Evolutionary conservation across 169 alveolate genomes (phyloP), one percentile per base, ranked within the genome.

Genomic region (Plasmodium cynomolgi): DNA sequence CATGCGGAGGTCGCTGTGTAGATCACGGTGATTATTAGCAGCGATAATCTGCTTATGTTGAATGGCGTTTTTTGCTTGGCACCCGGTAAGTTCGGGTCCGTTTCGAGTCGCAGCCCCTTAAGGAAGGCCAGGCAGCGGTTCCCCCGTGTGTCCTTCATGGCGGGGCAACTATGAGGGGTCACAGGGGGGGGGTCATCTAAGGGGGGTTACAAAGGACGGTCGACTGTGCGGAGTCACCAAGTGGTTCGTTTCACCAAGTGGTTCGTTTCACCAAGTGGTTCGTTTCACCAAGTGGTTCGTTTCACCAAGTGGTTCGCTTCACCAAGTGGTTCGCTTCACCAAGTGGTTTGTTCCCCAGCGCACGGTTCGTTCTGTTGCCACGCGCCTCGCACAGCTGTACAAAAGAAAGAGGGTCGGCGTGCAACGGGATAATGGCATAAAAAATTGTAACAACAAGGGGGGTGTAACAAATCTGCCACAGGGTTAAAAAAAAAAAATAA

Each of bases 61-160:
- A 88, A 88, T 88, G 94, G 94, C 6, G 90, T 88, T 71, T 88
- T 80, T 47, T 88, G 94, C 50, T 68, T 79, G 3, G 94, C 94
- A 15, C 94, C 94, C 11, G 94, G 94, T 41, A 88, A 39, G 6
- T 88, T 39, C 7, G 94, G 94, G 72, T 88, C 83, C 2, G 91
- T 34, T 31, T 88, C 77, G 3, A 88, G 33, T 77, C 83, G 54
- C 6, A 88, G 26, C 39, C 90, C 82, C n/a, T 88, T 88, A n/a
- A 80, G 13, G 33, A n/a, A 50, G 29, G 72, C 71, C 17, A 37
- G 8, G 54, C 68, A 9, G n/a, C 50, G 81, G 26, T 20, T 44
- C 29, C n/a, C 41, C 23, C 39, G 7, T n/a, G 79, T 34, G 8
- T 50, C 34, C 4, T 26, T 88, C 93, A 68, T 68, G 37, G 23